Conservation (phyloP, 345 rosid species). For the Gossypium ekmanianum region DNA sequence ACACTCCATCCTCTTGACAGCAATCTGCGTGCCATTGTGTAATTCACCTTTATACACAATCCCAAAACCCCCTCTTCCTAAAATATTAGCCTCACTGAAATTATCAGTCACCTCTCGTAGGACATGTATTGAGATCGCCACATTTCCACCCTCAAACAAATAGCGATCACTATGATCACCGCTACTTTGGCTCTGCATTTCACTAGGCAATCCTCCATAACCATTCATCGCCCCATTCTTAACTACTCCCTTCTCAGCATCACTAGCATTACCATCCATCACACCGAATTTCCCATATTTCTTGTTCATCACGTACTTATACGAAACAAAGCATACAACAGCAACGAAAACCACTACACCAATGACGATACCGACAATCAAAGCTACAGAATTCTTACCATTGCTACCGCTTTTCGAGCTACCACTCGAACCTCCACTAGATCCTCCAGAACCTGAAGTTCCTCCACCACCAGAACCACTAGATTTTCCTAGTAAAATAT, state of each 20-base stretch:
- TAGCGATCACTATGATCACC: constrained; percentile 50
- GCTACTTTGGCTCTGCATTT: constrained; percentile 53
- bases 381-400: constrained; percentile 32
- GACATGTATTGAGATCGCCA: constrained; percentile 59
- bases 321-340: constrained; percentile 42
- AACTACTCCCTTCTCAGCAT: constrained; percentile 35
- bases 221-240: constrained; percentile 32
- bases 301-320: constrained; percentile 41
- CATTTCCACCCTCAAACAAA: constrained; percentile 56
- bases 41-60: constrained; percentile 76
- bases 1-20: constrained; percentile 83
- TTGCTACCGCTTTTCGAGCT: constrained; percentile 18
- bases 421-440: constrained; percentile 24
- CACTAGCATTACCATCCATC: constrained; percentile 31
- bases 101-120: constrained; percentile 64
- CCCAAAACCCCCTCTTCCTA: constrained; percentile 89
- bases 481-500: constrained; percentile 37
- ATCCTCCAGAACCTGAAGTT: constrained; percentile 16
- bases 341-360: constrained; percentile 44
- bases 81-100: constrained; percentile 58
- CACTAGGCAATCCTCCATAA: constrained; percentile 38
- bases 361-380: constrained; percentile 42
- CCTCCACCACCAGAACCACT: constrained; percentile 23
- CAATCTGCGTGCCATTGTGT: constrained; percentile 79
- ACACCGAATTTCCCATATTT: constrained; percentile 34